Evolutionary conservation across 176 grass and related monocot species (phyloP).

Genomic region (Aegilops tauschii): DNA sequence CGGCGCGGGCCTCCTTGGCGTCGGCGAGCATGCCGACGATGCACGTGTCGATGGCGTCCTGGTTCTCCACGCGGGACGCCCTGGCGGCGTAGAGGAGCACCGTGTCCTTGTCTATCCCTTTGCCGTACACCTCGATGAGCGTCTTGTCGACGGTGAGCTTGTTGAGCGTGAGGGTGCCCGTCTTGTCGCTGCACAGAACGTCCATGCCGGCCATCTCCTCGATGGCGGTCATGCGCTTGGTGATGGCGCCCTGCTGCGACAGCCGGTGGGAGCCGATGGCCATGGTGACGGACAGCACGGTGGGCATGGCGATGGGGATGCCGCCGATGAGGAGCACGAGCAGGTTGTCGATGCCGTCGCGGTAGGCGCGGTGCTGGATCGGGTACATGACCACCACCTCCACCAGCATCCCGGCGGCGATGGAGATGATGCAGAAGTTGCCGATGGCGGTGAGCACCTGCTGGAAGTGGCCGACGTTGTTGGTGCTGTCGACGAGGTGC

Average conservation of each 20-base stretch:
- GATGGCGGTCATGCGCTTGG: conserved; percentile 97
- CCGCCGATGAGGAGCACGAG: conserved; percentile 92
- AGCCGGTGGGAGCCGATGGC: conserved; percentile 94
- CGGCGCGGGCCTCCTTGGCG: conserved; percentile 80
- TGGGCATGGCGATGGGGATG: conserved; percentile 96
- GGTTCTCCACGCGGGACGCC: conserved; percentile 89
- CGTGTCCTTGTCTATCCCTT: conserved; percentile 65
- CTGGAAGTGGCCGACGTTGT: conserved; percentile 96
- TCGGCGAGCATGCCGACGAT: conserved; percentile 88
- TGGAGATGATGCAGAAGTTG: conserved; percentile 98
- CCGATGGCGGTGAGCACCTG: conserved; percentile 85
- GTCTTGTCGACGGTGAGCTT: conserved; percentile 91
- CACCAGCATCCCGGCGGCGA: conserved; percentile 62
- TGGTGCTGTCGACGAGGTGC: conserved; percentile 92
- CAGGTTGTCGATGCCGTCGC: conserved; percentile 91
- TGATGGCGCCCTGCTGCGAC: conserved; percentile 91
- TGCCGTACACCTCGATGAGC: conserved; percentile 70
- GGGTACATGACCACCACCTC: conserved; percentile 92
- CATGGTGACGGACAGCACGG: conserved; percentile 93
- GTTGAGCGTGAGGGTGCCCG: conserved; percentile 90
- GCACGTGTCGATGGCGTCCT: conserved; percentile 89
- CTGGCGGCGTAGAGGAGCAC: conserved; percentile 79
- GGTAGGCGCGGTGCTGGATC: conserved; percentile 71
- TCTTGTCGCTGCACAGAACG: conserved; percentile 97
- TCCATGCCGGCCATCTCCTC: conserved; percentile 99